Percentiles rank a stretch among this genome's conserved stretches.
phyloP scores from a whole-genome alignment of 108 stramenopile genomes.

The Parietichytrium sp. region DNA sequence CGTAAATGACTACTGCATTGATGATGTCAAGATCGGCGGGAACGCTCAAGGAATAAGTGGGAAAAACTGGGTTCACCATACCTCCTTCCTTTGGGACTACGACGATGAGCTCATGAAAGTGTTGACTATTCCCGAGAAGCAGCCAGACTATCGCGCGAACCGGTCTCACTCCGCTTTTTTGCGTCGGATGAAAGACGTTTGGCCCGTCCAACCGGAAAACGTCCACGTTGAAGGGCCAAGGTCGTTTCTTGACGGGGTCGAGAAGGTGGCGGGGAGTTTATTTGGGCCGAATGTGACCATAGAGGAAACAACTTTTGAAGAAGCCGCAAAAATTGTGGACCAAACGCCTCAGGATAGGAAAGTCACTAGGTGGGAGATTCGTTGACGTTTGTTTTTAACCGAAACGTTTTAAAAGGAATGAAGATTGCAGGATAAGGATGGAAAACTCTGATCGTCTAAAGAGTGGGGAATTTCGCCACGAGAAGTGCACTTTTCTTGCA shows the following conservation, averaged over 20 bases:
- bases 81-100: constrained; percentile 86
- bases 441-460: too few species aligned
- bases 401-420: too few species aligned
- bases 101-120: constrained; percentile 71
- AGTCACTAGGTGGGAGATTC: neutral
- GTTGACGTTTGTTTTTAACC: too few species aligned
- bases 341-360: neutral
- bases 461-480: too few species aligned
- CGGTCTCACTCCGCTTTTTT: constrained; percentile 79
- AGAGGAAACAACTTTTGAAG: neutral
- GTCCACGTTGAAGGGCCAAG: neutral
- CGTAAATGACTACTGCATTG: constrained; percentile 87
- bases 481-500: too few species aligned
- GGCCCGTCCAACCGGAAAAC: neutral
- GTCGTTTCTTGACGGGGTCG: constrained; percentile 25
- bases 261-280: neutral
- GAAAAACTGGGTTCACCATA: constrained; percentile 86
- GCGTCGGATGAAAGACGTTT: constrained; percentile 60
- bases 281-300: neutral
- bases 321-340: neutral
- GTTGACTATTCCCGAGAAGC: constrained; percentile 75
- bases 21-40: constrained; percentile 79
- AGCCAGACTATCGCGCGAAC: constrained; percentile 82
- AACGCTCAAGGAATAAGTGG: constrained; percentile 86
- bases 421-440: too few species aligned